Evolutionary conservation across 306 rosid species (phyloP), one percentile per base, ranked within the genome.

Genomic region (Dicorynia guianensis): DNA sequence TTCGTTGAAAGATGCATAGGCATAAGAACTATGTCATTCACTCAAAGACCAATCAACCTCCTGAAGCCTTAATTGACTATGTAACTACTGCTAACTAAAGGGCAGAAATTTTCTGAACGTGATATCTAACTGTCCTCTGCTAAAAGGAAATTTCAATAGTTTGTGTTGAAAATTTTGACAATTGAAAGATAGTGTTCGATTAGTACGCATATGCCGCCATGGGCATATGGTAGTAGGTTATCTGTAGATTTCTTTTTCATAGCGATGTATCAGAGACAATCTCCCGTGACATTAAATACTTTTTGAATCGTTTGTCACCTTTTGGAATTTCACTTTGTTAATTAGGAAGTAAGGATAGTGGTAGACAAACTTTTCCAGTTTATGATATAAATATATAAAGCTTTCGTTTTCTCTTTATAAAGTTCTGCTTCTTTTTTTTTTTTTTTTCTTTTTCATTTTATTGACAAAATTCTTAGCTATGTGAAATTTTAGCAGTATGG

Each of bases 161-260:
- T 54, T 9, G 25, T 11, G 35, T 25, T 13, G 52, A 67, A 20
- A 63, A 72, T 15, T 64, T 75, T 69, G 76, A 69, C 76, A 39
- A 69, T 77, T 62, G 75, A 49, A 76, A 76, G 36, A 36, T 13
- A 48, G 55, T 19, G 69, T 77, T 48, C 17, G 60, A 68, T 69
- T 9, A 62, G 63, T 14, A 58, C 46, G 17, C 57, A 68, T 19
- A 68, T 19, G 17, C 50, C 56, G 58, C 54, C 42, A 39, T 38
- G 3, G 42, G 39, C 46, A 52, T n/a, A n/a, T n/a, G 2, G 57
- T 17, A 56, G 67, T 44, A 44, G 68, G 68, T 76, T 76, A 2
- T 11, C 54, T 4, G 25, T 38, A 67, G 33, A 36, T 8, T 30
- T 52, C 60, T 25, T 47, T 11, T 59, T 54, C 20, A 25, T 54